Base-by-base conservation (phyloP, 495 filamentous ascomycete genomes). In the Podospora pseudocomata region DNA sequence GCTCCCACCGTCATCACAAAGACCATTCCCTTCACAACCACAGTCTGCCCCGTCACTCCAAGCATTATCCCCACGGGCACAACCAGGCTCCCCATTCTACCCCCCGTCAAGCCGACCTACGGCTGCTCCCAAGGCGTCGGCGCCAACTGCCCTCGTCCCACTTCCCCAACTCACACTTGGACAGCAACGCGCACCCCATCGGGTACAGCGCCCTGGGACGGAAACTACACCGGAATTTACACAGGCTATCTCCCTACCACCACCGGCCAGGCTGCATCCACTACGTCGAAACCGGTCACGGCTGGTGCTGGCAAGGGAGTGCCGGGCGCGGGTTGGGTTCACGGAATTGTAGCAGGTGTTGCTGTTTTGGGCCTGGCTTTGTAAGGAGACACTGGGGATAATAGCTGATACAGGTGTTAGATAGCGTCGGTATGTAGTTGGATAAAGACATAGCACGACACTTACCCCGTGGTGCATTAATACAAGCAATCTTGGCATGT, bases 1-100 rank as follows among this genome's bases (percentile, higher is more conserved):
- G 67, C 49, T 6, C 54, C 76, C 9, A 72, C 71, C 63, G 61
- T 76, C 23, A 67, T 78, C 59, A 81, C 79, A 30, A 73, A 78
- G 26, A 68, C 73, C 67, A 67, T 67, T 63, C 34, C 70, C 49
- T 64, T 69, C 72, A 62, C 71, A 63, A 75, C 72, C 49, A 69
- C 68, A 23, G 65, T 70, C 64, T 76, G 74, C 71, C 71, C 73
- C 60, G 49, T 71, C 64, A 59, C 64, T 68, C 15, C n/a, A 0
- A 58, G 16, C 55, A 5, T 7, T 26, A 58, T 5, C 55, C 55
- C n/a, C 55, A 26, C n/a, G 4, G n/a, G n/a, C 11, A 19, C 55
- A 9, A 9, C 5, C 15, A 58, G 23, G 6, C n/a, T 7, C 20
- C n/a, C n/a, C 23, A 19, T 58, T n/a, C 23, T 26, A 6, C 55